These are phyloP conservation scores for Chalciporus piperatus DNA, from an alignment of 768 basidiomycete genomes.

Conservation along the genomic window DNA sequence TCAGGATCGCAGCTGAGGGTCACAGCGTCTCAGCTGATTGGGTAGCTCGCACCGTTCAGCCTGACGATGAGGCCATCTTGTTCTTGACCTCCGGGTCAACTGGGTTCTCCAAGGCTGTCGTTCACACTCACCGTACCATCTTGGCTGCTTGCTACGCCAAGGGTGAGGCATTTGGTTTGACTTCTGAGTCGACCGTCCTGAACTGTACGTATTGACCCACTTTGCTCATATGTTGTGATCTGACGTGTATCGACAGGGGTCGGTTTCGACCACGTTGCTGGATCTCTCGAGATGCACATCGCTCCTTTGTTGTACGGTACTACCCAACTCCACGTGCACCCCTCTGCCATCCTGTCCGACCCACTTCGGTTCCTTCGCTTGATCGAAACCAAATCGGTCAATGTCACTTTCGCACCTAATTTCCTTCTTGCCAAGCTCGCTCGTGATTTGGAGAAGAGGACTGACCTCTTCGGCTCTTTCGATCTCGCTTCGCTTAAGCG, in stretches of 20 bases:
- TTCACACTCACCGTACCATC: conserved; percentile 36
- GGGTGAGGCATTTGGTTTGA: conserved; percentile 30
- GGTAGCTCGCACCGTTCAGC: conserved; percentile 12
- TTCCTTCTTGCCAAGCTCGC: conserved; percentile 39
- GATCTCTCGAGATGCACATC: conserved; percentile 38
- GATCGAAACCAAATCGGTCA: conserved; percentile 35
- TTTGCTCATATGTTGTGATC: background rate
- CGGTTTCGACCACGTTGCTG: conserved; percentile 43
- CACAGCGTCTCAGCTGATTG: conserved; percentile 6
- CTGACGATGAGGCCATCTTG: conserved; percentile 29
- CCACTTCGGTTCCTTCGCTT: conserved; percentile 13
- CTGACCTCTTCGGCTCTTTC: conserved; percentile 22
- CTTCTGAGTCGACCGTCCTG: conserved; percentile 29
- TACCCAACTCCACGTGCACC: conserved; percentile 16
- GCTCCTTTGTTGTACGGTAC: conserved; percentile 31
- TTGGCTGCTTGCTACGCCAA: conserved; percentile 33
- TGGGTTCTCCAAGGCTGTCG: conserved; percentile 40
- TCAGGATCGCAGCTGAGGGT: conserved; percentile 17
- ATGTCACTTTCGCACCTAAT: conserved; percentile 37
- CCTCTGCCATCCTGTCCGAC: conserved; percentile 17
- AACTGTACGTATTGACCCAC: conserved; percentile 28
- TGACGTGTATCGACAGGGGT: conserved; percentile 25
- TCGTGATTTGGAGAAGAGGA: conserved; percentile 29
- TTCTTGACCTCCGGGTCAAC: conserved; percentile 41
- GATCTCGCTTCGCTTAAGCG: conserved; percentile 34